Percentiles rank a stretch among this genome's conserved stretches.
phyloP scores from a whole-genome alignment of 2,329 filamentous ascomycete species.

The Aspergillus flavus region DNA sequence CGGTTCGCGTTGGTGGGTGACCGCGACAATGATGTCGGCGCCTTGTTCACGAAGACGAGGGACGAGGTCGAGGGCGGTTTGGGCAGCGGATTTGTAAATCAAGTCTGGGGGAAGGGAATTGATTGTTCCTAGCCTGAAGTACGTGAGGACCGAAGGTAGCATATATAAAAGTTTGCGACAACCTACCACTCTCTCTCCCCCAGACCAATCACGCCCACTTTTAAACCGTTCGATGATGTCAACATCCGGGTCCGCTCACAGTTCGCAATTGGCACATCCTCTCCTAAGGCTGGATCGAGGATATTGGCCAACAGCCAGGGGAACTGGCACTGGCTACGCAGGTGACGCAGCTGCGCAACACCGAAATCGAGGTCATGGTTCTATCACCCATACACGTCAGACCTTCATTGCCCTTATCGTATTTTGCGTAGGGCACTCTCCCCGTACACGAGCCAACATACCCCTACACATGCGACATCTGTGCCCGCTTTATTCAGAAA shows the following conservation, averaged over 20 bases:
- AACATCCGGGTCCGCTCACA: constrained; percentile 75
- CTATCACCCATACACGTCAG: constrained; percentile 40
- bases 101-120: constrained; percentile 81
- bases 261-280: constrained; percentile 73
- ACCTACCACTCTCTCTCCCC: constrained; percentile 78
- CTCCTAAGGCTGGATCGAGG: constrained; percentile 77
- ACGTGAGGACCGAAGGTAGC: constrained; percentile 6
- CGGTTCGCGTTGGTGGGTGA: constrained; percentile 85
- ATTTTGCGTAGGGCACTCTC: background rate
- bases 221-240: constrained; percentile 79
- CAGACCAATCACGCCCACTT: constrained; percentile 81
- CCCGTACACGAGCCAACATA: constrained; percentile 47
- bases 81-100: constrained; percentile 76
- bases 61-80: constrained; percentile 74
- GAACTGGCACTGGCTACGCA: constrained; percentile 75
- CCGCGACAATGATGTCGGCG: constrained; percentile 77
- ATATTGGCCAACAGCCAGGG: constrained; percentile 91
- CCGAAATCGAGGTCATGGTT: constrained; percentile 96
- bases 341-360: constrained; percentile 73
- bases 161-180: background rate
- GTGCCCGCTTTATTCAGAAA: constrained; percentile 78
- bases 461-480: constrained; percentile 78
- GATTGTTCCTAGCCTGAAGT: constrained; percentile 72
- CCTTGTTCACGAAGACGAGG: constrained; percentile 73
- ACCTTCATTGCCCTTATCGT: background rate